Evolutionary conservation across 2,329 filamentous ascomycete species (phyloP).

Genomic region (Penicillium sp.): DNA sequence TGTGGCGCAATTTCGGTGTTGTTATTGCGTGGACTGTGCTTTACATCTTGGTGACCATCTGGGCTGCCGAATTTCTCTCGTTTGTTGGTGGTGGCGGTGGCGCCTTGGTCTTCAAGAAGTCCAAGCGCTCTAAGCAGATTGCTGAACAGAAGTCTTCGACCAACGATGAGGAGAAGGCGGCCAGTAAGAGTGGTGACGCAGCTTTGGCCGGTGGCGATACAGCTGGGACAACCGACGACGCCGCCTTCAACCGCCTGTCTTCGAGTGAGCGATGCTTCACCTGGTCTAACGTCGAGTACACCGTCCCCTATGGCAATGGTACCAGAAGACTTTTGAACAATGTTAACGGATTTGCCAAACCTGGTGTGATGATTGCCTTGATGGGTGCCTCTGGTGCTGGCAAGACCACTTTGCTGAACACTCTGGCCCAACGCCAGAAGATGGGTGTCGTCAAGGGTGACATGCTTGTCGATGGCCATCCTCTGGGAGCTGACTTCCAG

Average conservation of each 20-base stretch:
- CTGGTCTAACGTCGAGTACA: constrained; percentile 65
- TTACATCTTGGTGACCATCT: constrained; percentile 65
- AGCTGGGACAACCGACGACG: constrained; percentile 26
- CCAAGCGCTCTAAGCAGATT: constrained; percentile 53
- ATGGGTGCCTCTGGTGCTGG: constrained; percentile 78
- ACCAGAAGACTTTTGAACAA: constrained; percentile 60
- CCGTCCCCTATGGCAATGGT: constrained; percentile 61
- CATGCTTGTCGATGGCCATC: constrained; percentile 64
- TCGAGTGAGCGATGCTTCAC: constrained; percentile 63
- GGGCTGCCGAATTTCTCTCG: constrained; percentile 63
- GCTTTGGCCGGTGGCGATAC: constrained; percentile 27
- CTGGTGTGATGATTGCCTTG: constrained; percentile 70
- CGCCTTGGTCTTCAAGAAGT: constrained; percentile 65
- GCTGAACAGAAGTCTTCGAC: constrained; percentile 42
- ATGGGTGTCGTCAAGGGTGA: constrained; percentile 60
- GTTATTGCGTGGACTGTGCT: constrained; percentile 68
- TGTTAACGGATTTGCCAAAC: constrained; percentile 71
- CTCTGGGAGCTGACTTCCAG: constrained; percentile 59
- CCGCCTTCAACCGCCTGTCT: constrained; percentile 41
- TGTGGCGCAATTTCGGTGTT: constrained; percentile 72
- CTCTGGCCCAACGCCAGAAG: constrained; percentile 65
- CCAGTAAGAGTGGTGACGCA: constrained; percentile 24
- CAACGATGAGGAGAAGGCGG: constrained; percentile 55
- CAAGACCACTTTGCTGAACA: constrained; percentile 78
- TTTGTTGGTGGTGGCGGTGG: constrained; percentile 60